phyloP scores from a whole-genome alignment of 257 asterid genomes.

The Nicotiana obtusifolia region DNA sequence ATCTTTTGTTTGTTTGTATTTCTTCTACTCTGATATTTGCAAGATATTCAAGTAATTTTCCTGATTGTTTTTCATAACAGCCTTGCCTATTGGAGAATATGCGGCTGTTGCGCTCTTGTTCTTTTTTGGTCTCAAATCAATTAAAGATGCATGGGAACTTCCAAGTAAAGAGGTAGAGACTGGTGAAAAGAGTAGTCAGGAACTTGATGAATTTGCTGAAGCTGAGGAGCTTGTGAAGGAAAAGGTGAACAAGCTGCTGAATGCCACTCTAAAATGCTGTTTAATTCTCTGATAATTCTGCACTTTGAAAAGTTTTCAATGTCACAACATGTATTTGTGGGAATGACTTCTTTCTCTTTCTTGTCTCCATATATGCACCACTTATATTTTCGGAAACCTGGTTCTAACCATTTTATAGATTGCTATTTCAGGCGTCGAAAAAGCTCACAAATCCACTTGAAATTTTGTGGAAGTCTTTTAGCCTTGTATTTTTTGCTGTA shows the following conservation, averaged over 20 bases:
- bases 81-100: slow-evolving; percentile 91
- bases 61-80: slow-evolving; percentile 28
- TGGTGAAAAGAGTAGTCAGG: slow-evolving; percentile 47
- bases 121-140: slow-evolving; percentile 94
- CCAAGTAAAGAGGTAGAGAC: slow-evolving; percentile 54
- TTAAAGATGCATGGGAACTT: slow-evolving; percentile 93
- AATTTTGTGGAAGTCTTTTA: slow-evolving; percentile 87
- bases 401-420: background rate
- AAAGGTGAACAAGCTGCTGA: slow-evolving; percentile 39
- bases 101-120: slow-evolving; percentile 86
- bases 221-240: slow-evolving; percentile 97
- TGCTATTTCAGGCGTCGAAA: slow-evolving; percentile 47
- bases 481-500: slow-evolving; percentile 95
- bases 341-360: background rate
- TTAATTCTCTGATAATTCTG: background rate
- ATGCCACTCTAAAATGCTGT: background rate
- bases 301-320: background rate
- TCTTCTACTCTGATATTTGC: background rate
- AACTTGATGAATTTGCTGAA: slow-evolving; percentile 78
- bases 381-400: background rate
- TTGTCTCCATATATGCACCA: background rate
- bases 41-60: background rate
- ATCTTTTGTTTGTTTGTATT: background rate
- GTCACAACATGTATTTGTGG: background rate
- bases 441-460: slow-evolving; percentile 78